A percentile compares a stretch with the other conserved stretches of the same genome.
Evolutionary conservation across 306 rosid species (phyloP).

Genomic region (Chamaecrista fasciculata): DNA sequence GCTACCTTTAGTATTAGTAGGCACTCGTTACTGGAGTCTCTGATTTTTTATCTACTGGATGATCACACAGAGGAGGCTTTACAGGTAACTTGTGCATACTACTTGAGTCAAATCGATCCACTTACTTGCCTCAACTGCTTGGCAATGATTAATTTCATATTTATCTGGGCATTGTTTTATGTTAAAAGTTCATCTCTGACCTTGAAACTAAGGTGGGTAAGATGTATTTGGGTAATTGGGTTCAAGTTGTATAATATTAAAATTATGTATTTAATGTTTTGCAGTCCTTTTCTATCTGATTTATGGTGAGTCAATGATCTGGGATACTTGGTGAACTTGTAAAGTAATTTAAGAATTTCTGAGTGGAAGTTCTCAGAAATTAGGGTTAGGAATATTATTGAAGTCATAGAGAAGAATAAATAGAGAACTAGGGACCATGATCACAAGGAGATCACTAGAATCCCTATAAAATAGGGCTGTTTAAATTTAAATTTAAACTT

Average conservation of each 20-base stretch:
- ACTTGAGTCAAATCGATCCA: slow-evolving; percentile 16
- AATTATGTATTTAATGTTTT: background rate
- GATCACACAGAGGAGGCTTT: slow-evolving; percentile 82
- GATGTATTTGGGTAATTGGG: background rate
- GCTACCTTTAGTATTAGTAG: slow-evolving; percentile 72
- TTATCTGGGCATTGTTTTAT: slow-evolving; percentile 11
- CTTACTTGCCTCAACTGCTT: slow-evolving; percentile 5
- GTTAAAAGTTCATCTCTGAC: slow-evolving; percentile 9
- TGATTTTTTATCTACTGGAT: slow-evolving; percentile 82
- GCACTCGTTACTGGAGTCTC: slow-evolving; percentile 74
- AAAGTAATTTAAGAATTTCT: no score
- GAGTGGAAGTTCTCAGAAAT: no score
- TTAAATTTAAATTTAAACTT: no score
- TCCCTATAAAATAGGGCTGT: no score
- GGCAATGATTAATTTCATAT: background rate
- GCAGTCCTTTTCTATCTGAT: background rate
- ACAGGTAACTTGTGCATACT: slow-evolving; percentile 53
- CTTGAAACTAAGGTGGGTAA: slow-evolving; percentile 1
- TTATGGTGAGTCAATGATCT: background rate
- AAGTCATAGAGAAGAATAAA: no score
- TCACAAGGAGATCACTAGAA: no score
- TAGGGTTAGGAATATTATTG: no score
- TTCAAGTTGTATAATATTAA: slow-evolving; percentile 1
- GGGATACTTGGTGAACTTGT: background rate
- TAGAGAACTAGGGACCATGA: no score